phyloP scores from a whole-genome alignment of 1,139 yeast species.

The Candida glucosophila region DNA sequence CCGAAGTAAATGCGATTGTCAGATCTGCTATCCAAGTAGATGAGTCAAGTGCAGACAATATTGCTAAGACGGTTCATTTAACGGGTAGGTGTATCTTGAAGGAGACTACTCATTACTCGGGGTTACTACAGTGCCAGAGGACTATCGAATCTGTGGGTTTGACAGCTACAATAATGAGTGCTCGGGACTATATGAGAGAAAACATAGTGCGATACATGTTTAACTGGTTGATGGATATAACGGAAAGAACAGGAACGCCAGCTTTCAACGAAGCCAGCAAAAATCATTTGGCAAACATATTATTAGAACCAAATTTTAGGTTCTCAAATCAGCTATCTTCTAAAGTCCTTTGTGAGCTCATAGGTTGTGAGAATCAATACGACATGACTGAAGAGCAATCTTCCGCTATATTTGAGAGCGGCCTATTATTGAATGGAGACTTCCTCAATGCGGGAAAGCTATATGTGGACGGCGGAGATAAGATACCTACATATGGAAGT shows the following conservation, averaged over 20 bases:
- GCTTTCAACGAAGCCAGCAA: slow-evolving; percentile 18
- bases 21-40: slow-evolving; percentile 23
- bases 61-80: slow-evolving; percentile 27
- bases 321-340: slow-evolving; percentile 21
- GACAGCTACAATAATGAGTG: slow-evolving; percentile 45
- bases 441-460: slow-evolving; percentile 16
- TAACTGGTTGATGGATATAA: slow-evolving; percentile 41
- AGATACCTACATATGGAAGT: not conserved
- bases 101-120: slow-evolving; percentile 10
- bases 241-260: slow-evolving; percentile 18
- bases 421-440: slow-evolving; percentile 20
- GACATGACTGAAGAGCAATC: slow-evolving; percentile 3
- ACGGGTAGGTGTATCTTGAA: slow-evolving; percentile 23
- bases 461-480: slow-evolving; percentile 5
- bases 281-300: slow-evolving; percentile 14
- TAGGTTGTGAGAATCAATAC: too few relatives aligned
- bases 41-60: slow-evolving; percentile 17
- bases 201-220: slow-evolving; percentile 33
- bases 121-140: slow-evolving; percentile 16
- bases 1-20: slow-evolving; percentile 36
- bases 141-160: slow-evolving; percentile 42
- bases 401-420: slow-evolving; percentile 20
- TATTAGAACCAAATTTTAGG: slow-evolving; percentile 20
- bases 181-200: slow-evolving; percentile 42
- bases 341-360: not conserved